phyloP scores from a whole-genome alignment of 1,284 basidiomycete genomes.

The Papiliotrema nemorosa region DNA sequence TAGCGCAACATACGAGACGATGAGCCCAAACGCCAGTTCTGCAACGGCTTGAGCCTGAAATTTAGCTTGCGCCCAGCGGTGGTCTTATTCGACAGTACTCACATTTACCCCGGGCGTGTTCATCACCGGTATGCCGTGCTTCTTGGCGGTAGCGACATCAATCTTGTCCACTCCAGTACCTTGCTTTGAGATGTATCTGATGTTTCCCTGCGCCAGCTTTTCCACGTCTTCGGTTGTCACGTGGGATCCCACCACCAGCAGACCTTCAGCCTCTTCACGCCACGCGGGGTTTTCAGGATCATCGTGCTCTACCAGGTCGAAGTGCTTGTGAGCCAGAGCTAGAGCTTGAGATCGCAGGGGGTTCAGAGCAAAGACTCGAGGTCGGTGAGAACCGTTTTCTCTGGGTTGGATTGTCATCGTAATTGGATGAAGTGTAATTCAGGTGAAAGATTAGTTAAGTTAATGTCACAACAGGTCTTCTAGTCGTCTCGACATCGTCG shows the following conservation, averaged over 20 bases:
- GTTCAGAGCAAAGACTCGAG: conserved; percentile 12
- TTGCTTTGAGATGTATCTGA: conserved; percentile 20
- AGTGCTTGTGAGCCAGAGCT: conserved; percentile 1
- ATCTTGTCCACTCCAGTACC: conserved; percentile 19
- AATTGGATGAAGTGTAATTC: not conserved
- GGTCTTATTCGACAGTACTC: conserved; percentile 2
- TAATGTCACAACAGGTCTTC: too few species aligned
- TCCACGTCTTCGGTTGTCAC: conserved; percentile 10
- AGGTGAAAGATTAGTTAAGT: too few species aligned
- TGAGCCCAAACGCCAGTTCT: conserved; percentile 9
- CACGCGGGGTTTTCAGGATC: conserved; percentile 5
- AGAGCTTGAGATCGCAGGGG: conserved; percentile 1
- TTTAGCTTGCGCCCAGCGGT: not conserved
- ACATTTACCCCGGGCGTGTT: conserved; percentile 27
- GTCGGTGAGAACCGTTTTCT: not conserved
- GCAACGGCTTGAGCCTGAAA: conserved; percentile 4
- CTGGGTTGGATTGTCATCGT: not conserved
- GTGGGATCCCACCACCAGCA: conserved; percentile 4
- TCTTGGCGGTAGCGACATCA: conserved; percentile 4
- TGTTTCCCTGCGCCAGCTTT: conserved; percentile 1
- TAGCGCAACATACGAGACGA: not conserved
- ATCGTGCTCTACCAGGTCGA: conserved; percentile 6
- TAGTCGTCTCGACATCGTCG: too few species aligned
- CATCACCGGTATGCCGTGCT: conserved; percentile 14
- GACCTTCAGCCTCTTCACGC: conserved; percentile 9